A percentile compares a stretch with the other conserved stretches of the same genome.
Evolutionary conservation across 805 yeast species (phyloP).

Genomic region (Saccharomycopsis sp.): DNA sequence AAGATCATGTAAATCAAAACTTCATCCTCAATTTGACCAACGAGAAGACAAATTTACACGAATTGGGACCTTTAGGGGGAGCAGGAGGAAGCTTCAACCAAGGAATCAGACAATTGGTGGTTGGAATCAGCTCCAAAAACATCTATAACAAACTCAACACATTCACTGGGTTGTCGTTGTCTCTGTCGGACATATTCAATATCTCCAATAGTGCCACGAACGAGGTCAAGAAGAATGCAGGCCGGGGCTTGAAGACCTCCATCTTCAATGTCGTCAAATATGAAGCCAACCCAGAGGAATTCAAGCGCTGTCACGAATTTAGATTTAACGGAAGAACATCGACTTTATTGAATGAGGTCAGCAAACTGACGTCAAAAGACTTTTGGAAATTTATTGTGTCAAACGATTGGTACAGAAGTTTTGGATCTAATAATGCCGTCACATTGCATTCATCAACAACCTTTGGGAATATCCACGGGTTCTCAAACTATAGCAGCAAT

Average conservation of each 20-base stretch:
- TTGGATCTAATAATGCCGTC: constrained; percentile 1
- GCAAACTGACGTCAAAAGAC: not conserved
- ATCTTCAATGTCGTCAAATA: not conserved
- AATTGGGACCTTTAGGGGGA: no score
- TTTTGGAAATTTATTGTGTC: constrained; percentile 8
- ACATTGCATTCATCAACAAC: constrained; percentile 6
- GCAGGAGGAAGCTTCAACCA: not conserved
- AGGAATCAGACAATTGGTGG: not conserved
- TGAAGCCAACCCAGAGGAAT: not conserved
- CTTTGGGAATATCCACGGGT: constrained; percentile 5
- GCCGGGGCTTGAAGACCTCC: not conserved
- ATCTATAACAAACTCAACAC: not conserved
- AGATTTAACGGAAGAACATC: constrained; percentile 2
- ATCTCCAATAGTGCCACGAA: not conserved
- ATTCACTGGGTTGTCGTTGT: not conserved
- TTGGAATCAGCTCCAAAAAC: not conserved
- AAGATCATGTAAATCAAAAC: not conserved
- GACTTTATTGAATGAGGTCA: constrained; percentile 4
- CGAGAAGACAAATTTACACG: not conserved
- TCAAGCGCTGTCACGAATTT: not conserved
- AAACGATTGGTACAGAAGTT: constrained; percentile 5
- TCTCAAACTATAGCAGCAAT: not conserved
- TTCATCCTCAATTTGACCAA: not conserved
- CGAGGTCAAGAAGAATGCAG: not conserved
- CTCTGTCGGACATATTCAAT: not conserved